Percentiles rank a stretch among this genome's conserved stretches.
phyloP scores from a whole-genome alignment of 331 rosid species.

The Ulmus americana region DNA sequence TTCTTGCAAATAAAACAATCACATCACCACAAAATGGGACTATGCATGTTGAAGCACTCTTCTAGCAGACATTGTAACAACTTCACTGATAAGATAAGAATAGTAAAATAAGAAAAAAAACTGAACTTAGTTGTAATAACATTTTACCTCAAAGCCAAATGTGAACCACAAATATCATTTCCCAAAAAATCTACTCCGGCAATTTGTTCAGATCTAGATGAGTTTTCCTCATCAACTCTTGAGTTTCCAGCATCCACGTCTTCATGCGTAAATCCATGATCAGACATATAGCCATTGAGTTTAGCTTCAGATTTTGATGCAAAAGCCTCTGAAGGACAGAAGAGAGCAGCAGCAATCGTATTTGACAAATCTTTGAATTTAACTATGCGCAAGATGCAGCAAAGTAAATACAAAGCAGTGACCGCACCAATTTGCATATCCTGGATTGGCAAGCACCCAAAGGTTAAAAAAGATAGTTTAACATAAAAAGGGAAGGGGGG shows the following conservation, averaged over 20 bases:
- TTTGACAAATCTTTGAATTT: conserved; percentile 84
- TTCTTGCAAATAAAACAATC: background rate
- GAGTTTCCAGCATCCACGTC: conserved; percentile 18
- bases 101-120: background rate
- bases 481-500: background rate
- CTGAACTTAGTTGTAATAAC: background rate
- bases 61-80: background rate
- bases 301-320: conserved; percentile 23
- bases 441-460: conserved; percentile 43
- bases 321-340: conserved; percentile 54
- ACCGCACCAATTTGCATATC: conserved; percentile 50
- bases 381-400: conserved; percentile 73
- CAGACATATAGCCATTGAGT: conserved; percentile 30
- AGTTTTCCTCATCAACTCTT: conserved; percentile 17
- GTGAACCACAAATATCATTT: conserved; percentile 22
- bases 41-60: background rate
- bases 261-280: conserved; percentile 20
- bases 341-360: conserved; percentile 71
- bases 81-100: background rate
- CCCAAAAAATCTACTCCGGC: conserved; percentile 13
- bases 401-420: conserved; percentile 72
- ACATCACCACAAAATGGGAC: background rate
- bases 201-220: conserved; percentile 22
- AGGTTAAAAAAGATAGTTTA: conserved; percentile 25
- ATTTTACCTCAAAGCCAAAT: conserved; percentile 40